Base-by-base conservation (phyloP, 345 rosid species). In the Melaleuca quinquenervia region DNA sequence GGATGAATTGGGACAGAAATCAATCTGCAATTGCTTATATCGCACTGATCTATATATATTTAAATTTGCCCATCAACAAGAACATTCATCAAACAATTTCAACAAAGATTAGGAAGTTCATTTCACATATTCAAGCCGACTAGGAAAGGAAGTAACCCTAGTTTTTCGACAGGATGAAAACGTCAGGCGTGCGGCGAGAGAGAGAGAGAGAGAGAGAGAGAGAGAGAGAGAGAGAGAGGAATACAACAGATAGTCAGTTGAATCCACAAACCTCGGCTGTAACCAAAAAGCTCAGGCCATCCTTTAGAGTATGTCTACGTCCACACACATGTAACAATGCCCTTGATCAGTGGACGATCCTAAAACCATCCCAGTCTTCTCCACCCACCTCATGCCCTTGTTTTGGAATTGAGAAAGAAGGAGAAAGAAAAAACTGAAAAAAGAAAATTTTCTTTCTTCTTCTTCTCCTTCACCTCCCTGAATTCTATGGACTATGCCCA, bases 241-340 rank as follows among this genome's bases (percentile, higher is more conserved):
- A 8, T 26, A n/a, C 53, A 16, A 48, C 60, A 62, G 70, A 84
- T 44, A 11, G 29, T 49, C 54, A 44, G 82, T 58, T 84, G 85
- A 52, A 60, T 84, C 85, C 74, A 62, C 80, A 84, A 84, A 55
- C 50, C 18, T 84, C 52, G 85, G 64, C 86, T 1, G 44, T 70
- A 16, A 70, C 45, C 48, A 70, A 8, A 70, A 70, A 70, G 48
- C 48, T 70, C 22, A 32, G 78, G 78, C 78, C 48, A 32, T 70
- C 78, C 24, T 70, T 70, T 0, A 84, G 62, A 84, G 70, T 29
- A 50, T 15, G 64, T 22, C 70, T 36, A 56, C 55, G 84, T 88
- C 94, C 94, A 87, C 89, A 88, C 86, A 75, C 11, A 51, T 85
- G 88, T 80, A 85, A 88, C 88, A 70, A 86, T 60, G 83, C 82